phyloP scores from a whole-genome alignment of 257 asterid genomes.

The Solanum gracilifrons region DNA sequence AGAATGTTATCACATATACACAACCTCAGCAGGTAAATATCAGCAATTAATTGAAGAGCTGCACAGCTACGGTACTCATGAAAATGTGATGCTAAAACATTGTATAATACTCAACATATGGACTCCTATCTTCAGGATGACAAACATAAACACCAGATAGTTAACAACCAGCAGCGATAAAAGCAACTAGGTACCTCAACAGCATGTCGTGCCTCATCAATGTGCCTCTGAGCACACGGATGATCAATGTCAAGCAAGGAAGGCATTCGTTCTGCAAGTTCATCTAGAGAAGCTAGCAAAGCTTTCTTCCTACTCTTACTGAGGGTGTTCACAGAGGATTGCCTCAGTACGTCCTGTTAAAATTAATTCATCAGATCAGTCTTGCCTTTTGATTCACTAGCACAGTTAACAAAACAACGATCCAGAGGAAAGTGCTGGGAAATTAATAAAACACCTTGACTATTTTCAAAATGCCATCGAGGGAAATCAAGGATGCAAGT shows the following conservation, averaged over 20 bases:
- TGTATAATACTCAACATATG: background rate
- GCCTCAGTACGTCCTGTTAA: constrained; percentile 74
- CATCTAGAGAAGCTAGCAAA: constrained; percentile 64
- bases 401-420: background rate
- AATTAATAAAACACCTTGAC: constrained; percentile 52
- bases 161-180: background rate
- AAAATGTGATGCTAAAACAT: background rate
- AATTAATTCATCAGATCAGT: background rate
- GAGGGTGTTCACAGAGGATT: constrained; percentile 53
- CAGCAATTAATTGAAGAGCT: background rate
- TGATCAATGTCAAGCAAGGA: constrained; percentile 92
- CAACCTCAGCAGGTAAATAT: background rate
- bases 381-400: constrained; percentile 6
- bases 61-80: background rate
- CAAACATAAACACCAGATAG: background rate
- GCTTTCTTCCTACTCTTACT: constrained; percentile 76
- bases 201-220: constrained; percentile 67
- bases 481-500: constrained; percentile 86
- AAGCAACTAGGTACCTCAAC: constrained; percentile 48
- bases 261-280: constrained; percentile 82
- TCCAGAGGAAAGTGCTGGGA: background rate
- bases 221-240: constrained; percentile 85
- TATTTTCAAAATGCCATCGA: constrained; percentile 86
- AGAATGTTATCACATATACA: background rate
- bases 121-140: background rate